Conservation (phyloP, 495 filamentous ascomycete species). For the Penicillium robsamsonii region DNA sequence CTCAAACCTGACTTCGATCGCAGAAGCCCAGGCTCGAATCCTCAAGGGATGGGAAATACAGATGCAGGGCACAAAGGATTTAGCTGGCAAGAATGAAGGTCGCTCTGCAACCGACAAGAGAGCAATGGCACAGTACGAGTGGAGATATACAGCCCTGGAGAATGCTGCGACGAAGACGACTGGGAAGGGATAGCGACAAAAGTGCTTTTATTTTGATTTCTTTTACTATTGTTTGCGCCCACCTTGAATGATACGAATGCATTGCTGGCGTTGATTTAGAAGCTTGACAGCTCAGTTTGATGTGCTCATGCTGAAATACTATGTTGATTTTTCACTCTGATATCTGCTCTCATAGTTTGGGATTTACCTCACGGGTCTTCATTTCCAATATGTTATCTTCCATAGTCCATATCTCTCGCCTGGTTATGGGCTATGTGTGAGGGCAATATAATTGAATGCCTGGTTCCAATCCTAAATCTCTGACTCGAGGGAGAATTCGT, state of each 20-base stretch:
- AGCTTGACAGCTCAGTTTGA: conserved; percentile 4
- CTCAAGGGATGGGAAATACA: conserved; percentile 43
- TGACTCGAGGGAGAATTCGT: conserved; percentile 13
- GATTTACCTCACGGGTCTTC: not conserved
- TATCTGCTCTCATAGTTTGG: not conserved
- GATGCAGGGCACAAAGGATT: conserved; percentile 38
- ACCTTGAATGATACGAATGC: conserved; percentile 15
- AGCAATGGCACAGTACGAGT: conserved; percentile 39
- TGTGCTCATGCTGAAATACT: conserved; percentile 5
- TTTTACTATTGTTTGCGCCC: not conserved
- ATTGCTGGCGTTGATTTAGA: conserved; percentile 39
- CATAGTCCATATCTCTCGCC: not conserved
- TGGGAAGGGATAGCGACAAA: conserved; percentile 11
- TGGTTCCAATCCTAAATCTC: not conserved
- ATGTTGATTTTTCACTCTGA: conserved; percentile 4
- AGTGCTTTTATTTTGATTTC: conserved; percentile 12
- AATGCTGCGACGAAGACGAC: conserved; percentile 30
- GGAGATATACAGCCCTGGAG: conserved; percentile 41
- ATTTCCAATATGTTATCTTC: not conserved
- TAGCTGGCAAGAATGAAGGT: conserved; percentile 34
- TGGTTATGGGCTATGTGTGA: not conserved
- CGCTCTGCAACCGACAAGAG: conserved; percentile 36
- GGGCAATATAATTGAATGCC: not conserved
- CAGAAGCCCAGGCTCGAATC: conserved; percentile 37
- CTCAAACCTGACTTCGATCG: conserved; percentile 38